Percentiles rank a stretch among this genome's conserved stretches.
These are phyloP conservation scores for Starmerella floricola DNA, from an alignment of 805 yeast genomes.

Conservation along the genomic window DNA sequence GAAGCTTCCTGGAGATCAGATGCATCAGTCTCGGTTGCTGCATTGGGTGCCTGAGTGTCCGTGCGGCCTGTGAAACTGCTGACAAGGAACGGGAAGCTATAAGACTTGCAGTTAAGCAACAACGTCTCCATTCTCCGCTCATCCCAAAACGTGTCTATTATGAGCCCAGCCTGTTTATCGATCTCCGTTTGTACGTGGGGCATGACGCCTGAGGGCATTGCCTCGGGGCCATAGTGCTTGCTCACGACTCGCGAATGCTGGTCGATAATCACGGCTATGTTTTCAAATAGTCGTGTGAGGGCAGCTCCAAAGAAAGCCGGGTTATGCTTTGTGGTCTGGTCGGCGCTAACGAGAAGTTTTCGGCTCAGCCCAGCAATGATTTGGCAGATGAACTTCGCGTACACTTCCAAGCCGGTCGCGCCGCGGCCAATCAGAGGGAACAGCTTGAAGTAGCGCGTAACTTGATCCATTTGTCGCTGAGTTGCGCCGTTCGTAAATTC, in stretches of 20 bases:
- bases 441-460: conserved; percentile 70
- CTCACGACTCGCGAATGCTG: conserved; percentile 77
- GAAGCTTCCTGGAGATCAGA: conserved; percentile 51
- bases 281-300: conserved; percentile 51
- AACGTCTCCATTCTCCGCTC: conserved; percentile 46
- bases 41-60: neutral
- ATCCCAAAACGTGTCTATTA: conserved; percentile 77
- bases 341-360: conserved; percentile 35
- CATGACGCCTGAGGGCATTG: conserved; percentile 48
- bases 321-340: conserved; percentile 17
- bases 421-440: conserved; percentile 76
- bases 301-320: conserved; percentile 31
- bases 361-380: conserved; percentile 73
- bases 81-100: conserved; percentile 41
- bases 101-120: conserved; percentile 43
- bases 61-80: conserved; percentile 7
- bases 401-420: conserved; percentile 60
- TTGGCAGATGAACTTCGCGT: conserved; percentile 75
- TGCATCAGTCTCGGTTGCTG: conserved; percentile 25
- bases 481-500: conserved; percentile 64
- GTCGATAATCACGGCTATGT: conserved; percentile 66
- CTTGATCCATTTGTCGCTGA: conserved; percentile 48
- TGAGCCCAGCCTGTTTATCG: conserved; percentile 83
- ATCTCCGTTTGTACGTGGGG: conserved; percentile 71
- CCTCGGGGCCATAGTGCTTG: conserved; percentile 51